These are phyloP conservation scores for Naganishia liquefaciens DNA, from an alignment of 1,284 basidiomycete genomes.

Conservation along the genomic window DNA sequence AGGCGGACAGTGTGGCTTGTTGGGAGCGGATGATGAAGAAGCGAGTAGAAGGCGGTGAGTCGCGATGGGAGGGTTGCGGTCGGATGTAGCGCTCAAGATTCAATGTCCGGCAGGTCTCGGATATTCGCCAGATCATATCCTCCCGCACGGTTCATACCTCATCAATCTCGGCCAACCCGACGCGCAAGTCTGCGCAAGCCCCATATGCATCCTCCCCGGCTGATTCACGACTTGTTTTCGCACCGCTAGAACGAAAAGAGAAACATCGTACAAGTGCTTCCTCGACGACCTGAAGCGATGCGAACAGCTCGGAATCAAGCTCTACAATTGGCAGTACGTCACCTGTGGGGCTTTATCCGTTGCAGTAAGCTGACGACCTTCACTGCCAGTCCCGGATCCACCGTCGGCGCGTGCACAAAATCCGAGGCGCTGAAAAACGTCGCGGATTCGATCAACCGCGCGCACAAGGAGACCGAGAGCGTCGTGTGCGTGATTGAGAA, in stretches of 20 bases:
- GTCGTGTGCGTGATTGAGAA: slow-evolving; percentile 78
- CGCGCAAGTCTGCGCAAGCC: slow-evolving; percentile 55
- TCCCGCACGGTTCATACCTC: slow-evolving; percentile 83
- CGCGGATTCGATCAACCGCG: slow-evolving; percentile 72
- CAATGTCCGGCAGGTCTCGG: slow-evolving; percentile 53
- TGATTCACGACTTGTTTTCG: not conserved
- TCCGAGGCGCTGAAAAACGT: slow-evolving; percentile 67
- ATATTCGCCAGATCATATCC: slow-evolving; percentile 63
- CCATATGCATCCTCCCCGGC: not conserved
- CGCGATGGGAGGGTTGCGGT: not conserved
- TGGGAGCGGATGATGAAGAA: slow-evolving; percentile 64
- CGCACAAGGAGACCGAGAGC: slow-evolving; percentile 66
- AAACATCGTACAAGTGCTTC: slow-evolving; percentile 77
- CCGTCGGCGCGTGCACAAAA: slow-evolving; percentile 66
- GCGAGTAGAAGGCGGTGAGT: slow-evolving; percentile 47
- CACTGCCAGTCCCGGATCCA: slow-evolving; percentile 70
- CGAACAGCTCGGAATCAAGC: slow-evolving; percentile 68
- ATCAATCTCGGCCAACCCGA: slow-evolving; percentile 83
- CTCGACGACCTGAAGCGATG: slow-evolving; percentile 80
- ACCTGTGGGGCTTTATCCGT: not conserved
- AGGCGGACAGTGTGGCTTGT: slow-evolving; percentile 57
- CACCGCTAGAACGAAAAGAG: slow-evolving; percentile 64
- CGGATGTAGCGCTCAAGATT: slow-evolving; percentile 27
- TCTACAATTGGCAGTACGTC: slow-evolving; percentile 83
- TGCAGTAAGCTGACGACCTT: not conserved